Percentiles rank a stretch among this genome's conserved stretches.
These are phyloP conservation scores for Aspergillus cavernicola DNA, from an alignment of 495 filamentous ascomycete species.

Conservation along the genomic window DNA sequence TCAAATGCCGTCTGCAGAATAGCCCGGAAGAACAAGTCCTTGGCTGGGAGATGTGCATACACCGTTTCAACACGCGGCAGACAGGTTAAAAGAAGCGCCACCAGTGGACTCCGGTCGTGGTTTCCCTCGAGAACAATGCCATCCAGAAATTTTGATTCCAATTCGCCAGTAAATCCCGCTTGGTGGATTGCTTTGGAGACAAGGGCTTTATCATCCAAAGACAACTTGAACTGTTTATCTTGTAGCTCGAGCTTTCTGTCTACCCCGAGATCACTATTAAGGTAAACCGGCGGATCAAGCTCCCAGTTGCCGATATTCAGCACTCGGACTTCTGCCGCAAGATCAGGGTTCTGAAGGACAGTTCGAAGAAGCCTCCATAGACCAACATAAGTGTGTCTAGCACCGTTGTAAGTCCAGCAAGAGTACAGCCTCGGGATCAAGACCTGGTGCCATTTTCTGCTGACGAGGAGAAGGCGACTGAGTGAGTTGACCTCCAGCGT, in stretches of 20 bases:
- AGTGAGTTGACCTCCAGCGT: not conserved
- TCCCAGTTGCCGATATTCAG: conserved; percentile 11
- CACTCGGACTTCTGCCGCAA: not conserved
- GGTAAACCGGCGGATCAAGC: not conserved
- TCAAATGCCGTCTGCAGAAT: not conserved
- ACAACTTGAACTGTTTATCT: not conserved
- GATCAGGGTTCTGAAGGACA: not conserved
- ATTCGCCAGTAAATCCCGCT: not conserved
- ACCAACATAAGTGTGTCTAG: not conserved
- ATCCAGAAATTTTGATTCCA: not conserved
- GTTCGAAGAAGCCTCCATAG: conserved; percentile 9
- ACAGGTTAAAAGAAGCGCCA: conserved; percentile 4
- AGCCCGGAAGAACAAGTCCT: not conserved
- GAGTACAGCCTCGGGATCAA: not conserved
- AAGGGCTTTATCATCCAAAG: not conserved
- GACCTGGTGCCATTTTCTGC: not conserved
- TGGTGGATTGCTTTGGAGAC: not conserved
- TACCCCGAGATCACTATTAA: not conserved
- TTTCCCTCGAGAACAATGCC: not conserved
- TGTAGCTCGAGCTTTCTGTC: not conserved
- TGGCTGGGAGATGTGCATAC: conserved; percentile 6
- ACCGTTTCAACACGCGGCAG: not conserved
- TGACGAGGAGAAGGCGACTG: conserved; percentile 5
- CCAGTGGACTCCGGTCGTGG: conserved; percentile 5
- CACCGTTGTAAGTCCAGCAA: conserved; percentile 7